These are phyloP conservation scores for Polysphondylium violaceum DNA, from an alignment of 78 protist species.

Conservation along the genomic window DNA sequence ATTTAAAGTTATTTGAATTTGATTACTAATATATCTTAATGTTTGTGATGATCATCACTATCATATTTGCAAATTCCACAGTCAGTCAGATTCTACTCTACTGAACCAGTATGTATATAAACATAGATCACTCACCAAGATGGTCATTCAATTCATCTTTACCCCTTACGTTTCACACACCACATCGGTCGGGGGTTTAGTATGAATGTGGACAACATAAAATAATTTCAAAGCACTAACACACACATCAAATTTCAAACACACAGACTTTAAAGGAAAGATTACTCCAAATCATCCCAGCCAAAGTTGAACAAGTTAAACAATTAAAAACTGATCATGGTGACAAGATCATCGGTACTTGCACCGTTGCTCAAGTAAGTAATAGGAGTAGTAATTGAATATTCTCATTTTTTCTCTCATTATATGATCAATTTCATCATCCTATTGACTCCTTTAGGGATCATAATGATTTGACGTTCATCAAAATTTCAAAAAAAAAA, in stretches of 20 bases:
- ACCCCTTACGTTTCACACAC: no score
- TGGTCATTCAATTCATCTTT: no score
- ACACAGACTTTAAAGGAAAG: constrained; percentile 83
- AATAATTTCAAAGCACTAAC: no score
- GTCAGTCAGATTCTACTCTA: constrained; percentile 17
- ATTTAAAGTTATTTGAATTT: neutral
- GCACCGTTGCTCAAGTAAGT: constrained; percentile 88
- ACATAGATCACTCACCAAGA: no score
- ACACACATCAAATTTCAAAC: neutral
- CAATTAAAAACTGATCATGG: constrained; percentile 83
- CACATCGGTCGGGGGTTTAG: no score
- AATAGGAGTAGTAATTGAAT: no score
- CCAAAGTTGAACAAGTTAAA: constrained; percentile 84
- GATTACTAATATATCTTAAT: neutral
- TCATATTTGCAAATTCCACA: neutral
- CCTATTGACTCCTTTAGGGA: no score
- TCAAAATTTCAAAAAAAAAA: neutral
- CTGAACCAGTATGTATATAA: constrained; percentile 40
- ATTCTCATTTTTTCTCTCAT: no score
- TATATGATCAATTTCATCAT: no score
- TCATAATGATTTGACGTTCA: no score
- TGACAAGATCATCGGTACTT: constrained; percentile 83
- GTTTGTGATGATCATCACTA: neutral
- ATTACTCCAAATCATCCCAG: constrained; percentile 87
- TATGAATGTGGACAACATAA: no score